These are phyloP conservation scores for Chaetomium fimeti DNA, from an alignment of 495 filamentous ascomycete species.

Conservation along the genomic window DNA sequence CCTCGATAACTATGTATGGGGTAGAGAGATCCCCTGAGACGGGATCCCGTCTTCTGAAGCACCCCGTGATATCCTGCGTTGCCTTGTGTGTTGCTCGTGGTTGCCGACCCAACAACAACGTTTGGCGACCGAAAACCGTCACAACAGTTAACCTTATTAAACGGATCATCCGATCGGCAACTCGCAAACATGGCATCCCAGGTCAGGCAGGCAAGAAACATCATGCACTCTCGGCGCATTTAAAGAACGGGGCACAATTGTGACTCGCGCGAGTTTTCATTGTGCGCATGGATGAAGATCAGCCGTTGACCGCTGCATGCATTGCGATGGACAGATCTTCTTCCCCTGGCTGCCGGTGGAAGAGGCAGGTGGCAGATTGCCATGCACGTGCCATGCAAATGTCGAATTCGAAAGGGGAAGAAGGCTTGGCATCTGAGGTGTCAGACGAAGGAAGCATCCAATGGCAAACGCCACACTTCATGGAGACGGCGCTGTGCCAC, in stretches of 20 bases:
- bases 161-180: constrained; percentile 11
- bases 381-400: neutral
- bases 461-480: constrained; percentile 9
- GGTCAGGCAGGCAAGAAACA: neutral
- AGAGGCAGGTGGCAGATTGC: neutral
- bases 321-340: neutral
- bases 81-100: neutral
- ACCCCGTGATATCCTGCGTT: neutral
- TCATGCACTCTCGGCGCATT: neutral
- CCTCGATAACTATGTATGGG: neutral
- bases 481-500: neutral
- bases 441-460: neutral
- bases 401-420: neutral
- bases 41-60: neutral
- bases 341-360: neutral
- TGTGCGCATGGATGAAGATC: neutral
- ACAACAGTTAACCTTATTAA: neutral
- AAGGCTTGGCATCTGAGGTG: constrained; percentile 5
- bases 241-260: neutral
- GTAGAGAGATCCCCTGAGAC: neutral
- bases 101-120: neutral
- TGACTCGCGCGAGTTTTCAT: neutral
- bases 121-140: neutral
- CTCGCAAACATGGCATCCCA: neutral
- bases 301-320: neutral